A percentile compares a stretch with the other conserved stretches of the same genome.
These are phyloP conservation scores for Parachlorella kessleri DNA, from an alignment of 139 green algal genomes.

Conservation along the genomic window DNA sequence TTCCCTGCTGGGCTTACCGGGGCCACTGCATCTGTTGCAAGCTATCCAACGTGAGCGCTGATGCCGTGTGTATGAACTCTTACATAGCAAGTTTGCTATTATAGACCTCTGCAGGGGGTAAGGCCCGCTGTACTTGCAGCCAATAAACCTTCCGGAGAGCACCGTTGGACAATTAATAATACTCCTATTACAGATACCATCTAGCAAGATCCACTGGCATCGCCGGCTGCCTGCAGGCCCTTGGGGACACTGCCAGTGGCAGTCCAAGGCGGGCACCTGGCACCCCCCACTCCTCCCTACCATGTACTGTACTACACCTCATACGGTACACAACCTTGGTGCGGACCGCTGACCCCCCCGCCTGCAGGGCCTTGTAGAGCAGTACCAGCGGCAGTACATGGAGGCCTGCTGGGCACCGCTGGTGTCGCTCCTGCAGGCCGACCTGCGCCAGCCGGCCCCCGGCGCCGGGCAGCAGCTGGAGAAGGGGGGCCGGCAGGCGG, in stretches of 20 bases:
- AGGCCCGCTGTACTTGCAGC: too few species aligned
- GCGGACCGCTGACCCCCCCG: too few species aligned
- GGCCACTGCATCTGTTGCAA: too few species aligned
- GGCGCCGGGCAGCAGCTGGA: not conserved
- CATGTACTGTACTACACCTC: not conserved
- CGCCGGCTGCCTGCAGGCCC: too few species aligned
- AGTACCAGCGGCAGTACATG: slow-evolving; percentile 8
- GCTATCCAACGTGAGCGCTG: too few species aligned
- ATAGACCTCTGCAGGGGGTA: too few species aligned
- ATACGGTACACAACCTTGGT: too few species aligned
- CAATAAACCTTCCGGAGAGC: too few species aligned
- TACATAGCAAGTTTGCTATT: too few species aligned
- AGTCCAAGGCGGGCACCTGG: not conserved
- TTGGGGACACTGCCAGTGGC: too few species aligned
- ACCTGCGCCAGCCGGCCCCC: not conserved
- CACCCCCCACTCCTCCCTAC: not conserved
- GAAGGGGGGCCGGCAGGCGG: slow-evolving; percentile 14
- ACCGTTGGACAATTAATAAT: not conserved
- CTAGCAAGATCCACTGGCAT: not conserved
- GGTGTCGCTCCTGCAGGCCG: slow-evolving; percentile 14
- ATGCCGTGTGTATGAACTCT: too few species aligned
- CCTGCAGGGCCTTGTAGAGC: slow-evolving; percentile 10
- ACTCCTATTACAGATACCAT: not conserved
- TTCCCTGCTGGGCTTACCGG: too few species aligned
- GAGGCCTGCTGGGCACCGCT: slow-evolving; percentile 6